Evolutionary conservation across 176 grass and related monocot genomes (phyloP), one percentile per base, ranked within the genome.

Genomic region (Eleusine coracana): DNA sequence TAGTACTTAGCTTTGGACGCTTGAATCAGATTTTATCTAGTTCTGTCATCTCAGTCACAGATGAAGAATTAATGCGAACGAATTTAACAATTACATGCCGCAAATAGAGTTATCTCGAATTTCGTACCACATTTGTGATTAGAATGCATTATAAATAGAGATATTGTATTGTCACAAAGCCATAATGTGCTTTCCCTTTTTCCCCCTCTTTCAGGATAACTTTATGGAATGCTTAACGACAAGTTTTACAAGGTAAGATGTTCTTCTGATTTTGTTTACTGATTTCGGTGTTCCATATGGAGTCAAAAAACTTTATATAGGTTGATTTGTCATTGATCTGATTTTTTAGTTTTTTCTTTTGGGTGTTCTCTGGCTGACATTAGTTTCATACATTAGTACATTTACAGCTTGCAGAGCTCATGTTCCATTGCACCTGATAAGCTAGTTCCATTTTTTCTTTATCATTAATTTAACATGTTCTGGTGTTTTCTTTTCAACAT

Each of bases 141-240:
- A 15, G 59, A 48, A 16, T 64, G 23, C 11, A 42, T 4, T 41
- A 21, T 66, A 1, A 12, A 61, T 27, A 34, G 31, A 34, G 31
- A 34, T 1, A 61, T 27, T 27, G n/a, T 44, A 52, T 41, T 5
- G 10, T 51, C 29, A 54, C 25, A 25, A 25, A 21, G 16, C 8
- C 3, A 3, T 56, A 12, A 66, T 7, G 12, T 6, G 31, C 15
- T 40, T 23, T 51, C 6, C 10, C 68, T 59, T 23, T 59, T 3
- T n/a, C 7, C 1, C 28, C 14, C 20, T 82, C 39, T 21, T 71
- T 18, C 84, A 92, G 87, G 79, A 37, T 20, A 68, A 60, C 76
- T 31, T 61, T n/a, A 94, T 94, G 92, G 86, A 84, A 25, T 94
- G 89, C 84, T 75, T 94, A 74, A 85, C 87, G 18, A 66, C 73